Evolutionary conservation across 371 early-diverging fungal species (phyloP).

Genomic region (Mortierella sp.): DNA sequence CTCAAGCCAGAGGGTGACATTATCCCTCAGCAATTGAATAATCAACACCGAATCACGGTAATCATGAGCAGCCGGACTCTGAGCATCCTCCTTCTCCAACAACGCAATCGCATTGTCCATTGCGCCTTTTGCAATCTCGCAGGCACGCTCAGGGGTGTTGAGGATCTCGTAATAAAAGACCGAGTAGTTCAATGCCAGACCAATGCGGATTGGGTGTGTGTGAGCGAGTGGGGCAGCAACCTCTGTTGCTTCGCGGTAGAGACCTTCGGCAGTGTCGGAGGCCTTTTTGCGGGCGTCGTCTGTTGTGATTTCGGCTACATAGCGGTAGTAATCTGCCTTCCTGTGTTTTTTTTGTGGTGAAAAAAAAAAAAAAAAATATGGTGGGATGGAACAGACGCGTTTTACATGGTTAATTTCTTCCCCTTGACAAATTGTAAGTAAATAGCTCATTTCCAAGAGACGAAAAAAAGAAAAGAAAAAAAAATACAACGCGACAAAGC

Average conservation of each 20-base stretch:
- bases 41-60: constrained; percentile 95
- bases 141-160: constrained; percentile 85
- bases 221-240: constrained; percentile 80
- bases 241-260: constrained; percentile 85
- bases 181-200: constrained; percentile 92
- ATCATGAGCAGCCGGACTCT: neutral
- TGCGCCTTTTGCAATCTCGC: constrained; percentile 88
- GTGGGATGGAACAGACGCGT: neutral
- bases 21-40: constrained; percentile 93
- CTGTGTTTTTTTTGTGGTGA: constrained; percentile 43
- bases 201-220: constrained; percentile 92
- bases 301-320: constrained; percentile 89
- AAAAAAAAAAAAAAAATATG: neutral
- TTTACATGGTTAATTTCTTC: neutral
- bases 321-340: constrained; percentile 95
- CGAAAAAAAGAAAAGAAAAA: too few species aligned
- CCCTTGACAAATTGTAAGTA: too few species aligned
- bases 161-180: constrained; percentile 96
- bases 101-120: constrained; percentile 93
- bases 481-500: neutral
- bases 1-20: constrained; percentile 90
- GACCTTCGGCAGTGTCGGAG: constrained; percentile 79
- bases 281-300: constrained; percentile 81
- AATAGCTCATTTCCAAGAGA: too few species aligned
- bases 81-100: constrained; percentile 65